Percentiles rank a stretch among this genome's conserved stretches.
phyloP scores from a whole-genome alignment of 805 yeast genomes.

The Kluyveromyces dobzhanskii region DNA sequence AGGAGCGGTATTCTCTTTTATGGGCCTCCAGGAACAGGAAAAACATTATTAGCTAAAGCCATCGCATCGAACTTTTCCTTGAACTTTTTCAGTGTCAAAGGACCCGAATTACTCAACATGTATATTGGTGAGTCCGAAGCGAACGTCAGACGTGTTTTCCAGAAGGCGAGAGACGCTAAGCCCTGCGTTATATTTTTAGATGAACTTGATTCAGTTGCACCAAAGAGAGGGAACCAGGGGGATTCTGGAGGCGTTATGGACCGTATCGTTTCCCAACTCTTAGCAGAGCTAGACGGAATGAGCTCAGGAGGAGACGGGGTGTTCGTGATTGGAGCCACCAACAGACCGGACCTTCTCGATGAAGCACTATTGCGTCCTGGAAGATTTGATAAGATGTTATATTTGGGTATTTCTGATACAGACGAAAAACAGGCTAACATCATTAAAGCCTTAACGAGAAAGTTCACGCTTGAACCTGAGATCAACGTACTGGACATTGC shows the following conservation, averaged over 20 bases:
- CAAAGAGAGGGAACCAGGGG: conserved; percentile 96
- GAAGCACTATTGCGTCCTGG: conserved; percentile 93
- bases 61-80: conserved; percentile 92
- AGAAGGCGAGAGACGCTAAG: conserved; percentile 89
- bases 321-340: conserved; percentile 98
- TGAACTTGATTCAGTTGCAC: conserved; percentile 96
- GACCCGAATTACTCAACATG: conserved; percentile 95
- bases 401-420: conserved; percentile 87
- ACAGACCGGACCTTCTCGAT: conserved; percentile 89
- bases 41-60: conserved; percentile 91
- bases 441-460: conserved; percentile 79
- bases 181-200: conserved; percentile 98
- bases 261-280: conserved; percentile 87
- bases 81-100: conserved; percentile 93
- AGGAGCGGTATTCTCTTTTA: conserved; percentile 90
- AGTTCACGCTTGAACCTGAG: conserved; percentile 52
- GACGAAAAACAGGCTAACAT: conserved; percentile 82
- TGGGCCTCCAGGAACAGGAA: conserved; percentile 99
- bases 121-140: conserved; percentile 98
- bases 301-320: conserved; percentile 76
- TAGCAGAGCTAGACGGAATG: conserved; percentile 97
- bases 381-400: conserved; percentile 90
- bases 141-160: conserved; percentile 89
- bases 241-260: conserved; percentile 99
- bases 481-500: conserved; percentile 58